These are phyloP conservation scores for Orbilia javanica DNA, from an alignment of 2,329 filamentous ascomycete genomes.

Conservation along the genomic window DNA sequence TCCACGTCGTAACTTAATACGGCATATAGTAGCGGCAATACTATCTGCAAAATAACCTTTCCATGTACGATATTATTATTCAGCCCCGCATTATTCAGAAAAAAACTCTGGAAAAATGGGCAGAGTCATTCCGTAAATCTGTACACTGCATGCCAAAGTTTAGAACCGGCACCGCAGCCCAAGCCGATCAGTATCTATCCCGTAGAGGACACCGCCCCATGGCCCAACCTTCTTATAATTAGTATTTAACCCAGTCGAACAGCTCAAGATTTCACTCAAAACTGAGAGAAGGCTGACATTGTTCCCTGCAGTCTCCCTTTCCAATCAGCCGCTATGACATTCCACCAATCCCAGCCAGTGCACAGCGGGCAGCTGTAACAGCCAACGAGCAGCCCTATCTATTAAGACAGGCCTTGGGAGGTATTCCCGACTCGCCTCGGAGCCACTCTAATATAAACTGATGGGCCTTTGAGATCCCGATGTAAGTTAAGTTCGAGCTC, in stretches of 20 bases:
- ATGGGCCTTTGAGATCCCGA: neutral
- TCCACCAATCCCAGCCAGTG: neutral
- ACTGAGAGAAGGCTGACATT: neutral
- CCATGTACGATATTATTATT: no score
- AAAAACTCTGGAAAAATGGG: neutral
- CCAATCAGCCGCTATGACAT: neutral
- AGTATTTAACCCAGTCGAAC: neutral
- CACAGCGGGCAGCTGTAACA: neutral
- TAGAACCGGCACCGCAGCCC: neutral
- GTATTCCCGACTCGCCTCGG: neutral
- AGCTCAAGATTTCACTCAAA: neutral
- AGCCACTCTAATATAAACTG: neutral
- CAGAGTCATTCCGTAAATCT: neutral
- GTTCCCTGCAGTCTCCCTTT: neutral
- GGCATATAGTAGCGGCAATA: neutral
- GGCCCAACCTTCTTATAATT: neutral
- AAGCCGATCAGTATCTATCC: neutral
- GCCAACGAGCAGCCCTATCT: slow-evolving; percentile 11
- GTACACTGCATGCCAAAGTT: neutral
- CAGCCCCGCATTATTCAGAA: neutral
- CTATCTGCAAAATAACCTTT: neutral
- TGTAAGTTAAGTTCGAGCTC: slow-evolving; percentile 3
- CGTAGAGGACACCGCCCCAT: neutral
- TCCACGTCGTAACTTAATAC: neutral
- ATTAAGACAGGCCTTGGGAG: slow-evolving; percentile 9